Evolutionary conservation across 176 grass and related monocot genomes (phyloP), one percentile per base, ranked within the genome.

Genomic region (Luzula sylvatica): DNA sequence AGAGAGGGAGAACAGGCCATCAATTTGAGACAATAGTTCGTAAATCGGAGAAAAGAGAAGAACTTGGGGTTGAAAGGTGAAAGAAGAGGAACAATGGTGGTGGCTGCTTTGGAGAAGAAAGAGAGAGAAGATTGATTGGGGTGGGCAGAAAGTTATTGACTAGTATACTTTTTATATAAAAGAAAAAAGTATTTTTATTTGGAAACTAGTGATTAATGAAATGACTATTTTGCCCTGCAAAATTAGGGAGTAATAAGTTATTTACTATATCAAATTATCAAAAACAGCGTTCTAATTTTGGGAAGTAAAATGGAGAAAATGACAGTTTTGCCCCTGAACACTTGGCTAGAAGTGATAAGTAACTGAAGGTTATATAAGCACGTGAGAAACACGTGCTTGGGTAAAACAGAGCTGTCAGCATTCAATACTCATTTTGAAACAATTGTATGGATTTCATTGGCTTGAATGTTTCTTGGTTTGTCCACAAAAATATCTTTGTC

Each of bases 1-100:
- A 88, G 75, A 14, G 79, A 75, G 60, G 75, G 75, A 54, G 86
- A 45, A 59, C 63, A 90, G 26, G 76, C 86, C 86, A 90, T 90
- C 78, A 74, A 65, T 28, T n/a, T 55, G 38, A 57, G 29, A 28
- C 7, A 7, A 21, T 41, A 15, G 32, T 59, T 25, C 25, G 25
- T 16, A 46, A 26, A 23, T 8, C 7, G 45, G 50, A 20, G 41
- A 19, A 12, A 45, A 26, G 56, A 61, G 19, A 21, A 35, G n/a
- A 20, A 42, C 20, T 46, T 46, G 27, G 26, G 40, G 26, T 27
- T 21, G 12, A n/a, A 27, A 26, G 20, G 4, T 4, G 13, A 18
- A 3, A 18, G 11, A 42, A 23, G 39, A 28, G 23, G 22, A 48
- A 13, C 18, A 26, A n/a, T 18, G 43, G 12, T n/a, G 11, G 15